These are phyloP conservation scores for Pistacia vera DNA, from an alignment of 345 rosid species.

Conservation along the genomic window DNA sequence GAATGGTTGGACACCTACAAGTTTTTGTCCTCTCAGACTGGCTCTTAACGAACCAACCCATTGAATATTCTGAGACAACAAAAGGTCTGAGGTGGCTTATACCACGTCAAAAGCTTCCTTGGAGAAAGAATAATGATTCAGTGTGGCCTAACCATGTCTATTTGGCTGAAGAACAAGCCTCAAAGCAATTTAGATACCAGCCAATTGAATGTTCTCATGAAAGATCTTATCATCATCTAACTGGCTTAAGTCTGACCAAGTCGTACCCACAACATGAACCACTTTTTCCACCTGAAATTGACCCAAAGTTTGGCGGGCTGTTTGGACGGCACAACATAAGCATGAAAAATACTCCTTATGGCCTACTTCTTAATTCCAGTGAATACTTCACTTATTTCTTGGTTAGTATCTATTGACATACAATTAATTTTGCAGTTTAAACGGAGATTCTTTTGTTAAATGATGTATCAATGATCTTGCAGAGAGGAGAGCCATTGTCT, in stretches of 20 bases:
- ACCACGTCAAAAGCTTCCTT: constrained; percentile 58
- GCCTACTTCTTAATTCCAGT: constrained; percentile 40
- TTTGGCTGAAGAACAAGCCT: constrained; percentile 17
- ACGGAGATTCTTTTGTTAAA: neutral
- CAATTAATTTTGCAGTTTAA: neutral
- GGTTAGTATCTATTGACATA: constrained; percentile 32
- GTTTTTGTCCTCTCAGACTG: constrained; percentile 58
- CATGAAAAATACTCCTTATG: constrained; percentile 39
- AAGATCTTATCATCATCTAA: constrained; percentile 7
- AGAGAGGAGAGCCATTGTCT: constrained; percentile 62
- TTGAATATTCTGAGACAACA: constrained; percentile 60
- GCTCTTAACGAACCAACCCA: constrained; percentile 43
- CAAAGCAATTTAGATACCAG: constrained; percentile 1
- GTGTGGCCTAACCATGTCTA: constrained; percentile 37
- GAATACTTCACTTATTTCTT: constrained; percentile 51
- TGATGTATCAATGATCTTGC: constrained; percentile 17
- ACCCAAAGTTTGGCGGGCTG: constrained; percentile 23
- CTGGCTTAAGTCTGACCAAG: constrained; percentile 9
- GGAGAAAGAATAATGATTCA: constrained; percentile 42
- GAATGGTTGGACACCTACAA: constrained; percentile 61
- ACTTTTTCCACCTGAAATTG: constrained; percentile 8
- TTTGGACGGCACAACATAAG: constrained; percentile 31
- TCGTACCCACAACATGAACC: constrained; percentile 9
- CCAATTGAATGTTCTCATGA: constrained; percentile 2
- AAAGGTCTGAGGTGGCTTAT: constrained; percentile 61